Evolutionary conservation across 2,329 filamentous ascomycete species (phyloP), one percentile per base, ranked within the genome.

Genomic region (Diplocarpon mali): DNA sequence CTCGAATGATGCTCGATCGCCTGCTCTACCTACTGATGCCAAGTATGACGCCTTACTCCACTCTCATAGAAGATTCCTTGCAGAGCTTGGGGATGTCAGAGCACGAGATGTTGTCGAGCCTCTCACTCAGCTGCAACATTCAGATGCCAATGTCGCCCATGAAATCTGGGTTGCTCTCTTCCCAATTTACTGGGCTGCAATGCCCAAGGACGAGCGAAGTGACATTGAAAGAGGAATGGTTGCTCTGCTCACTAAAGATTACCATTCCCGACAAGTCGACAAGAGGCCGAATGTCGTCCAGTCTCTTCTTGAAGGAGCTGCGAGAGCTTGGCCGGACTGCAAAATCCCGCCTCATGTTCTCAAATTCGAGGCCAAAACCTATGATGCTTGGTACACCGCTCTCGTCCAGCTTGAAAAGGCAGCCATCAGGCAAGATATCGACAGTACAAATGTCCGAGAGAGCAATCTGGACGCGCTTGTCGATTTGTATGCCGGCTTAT

Each of bases 331-430:
- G 67, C 90, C 92, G 0, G 76, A 85, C 16, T 93, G 92, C 66
- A 94, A 92, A 65, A 80, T 98, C 40, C 92, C 92, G 6, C 87
- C 92, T 0, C 92, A 98, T 59, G 87, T 96, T 31, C 79, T 98
- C 67, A 98, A 98, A 61, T 96, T 89, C 56, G 76, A 93, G 45
- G 90, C 88, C 15, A 86, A 85, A 62, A 95, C 87, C 0, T 98
- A 94, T 61, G 89, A 95, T 64, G 85, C 83, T 0, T 98, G 92
- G 93, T 98, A 98, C 61, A 89, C 87, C n/a, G 86, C 86, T 12
- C 75, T 94, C 16, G 80, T 83, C 12, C 89, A 92, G 57, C 78
- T 98, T 50, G 92, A 99, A 63, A 87, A 94, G 46, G 79, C 84
- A 24, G 88, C 87, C 8, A 82, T 95, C 58, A 80, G 80, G 41